phyloP scores from a whole-genome alignment of 345 rosid genomes.

The Lumnitzera racemosa region DNA sequence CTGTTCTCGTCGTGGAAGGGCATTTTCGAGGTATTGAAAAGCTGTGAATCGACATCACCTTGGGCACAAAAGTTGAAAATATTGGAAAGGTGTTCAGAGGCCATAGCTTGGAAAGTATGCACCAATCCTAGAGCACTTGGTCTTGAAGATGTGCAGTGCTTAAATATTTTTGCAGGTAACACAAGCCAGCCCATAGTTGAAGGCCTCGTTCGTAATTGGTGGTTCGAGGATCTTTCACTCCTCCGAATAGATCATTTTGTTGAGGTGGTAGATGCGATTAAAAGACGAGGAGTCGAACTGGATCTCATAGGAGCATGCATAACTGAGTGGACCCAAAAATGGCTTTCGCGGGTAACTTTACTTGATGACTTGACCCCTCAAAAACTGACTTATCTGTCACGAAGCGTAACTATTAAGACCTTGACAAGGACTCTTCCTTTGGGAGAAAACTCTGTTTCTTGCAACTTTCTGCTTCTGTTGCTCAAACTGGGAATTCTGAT shows the following conservation, averaged over 20 bases:
- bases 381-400: conserved; percentile 18
- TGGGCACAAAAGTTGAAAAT: conserved; percentile 34
- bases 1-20: conserved; percentile 45
- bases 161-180: conserved; percentile 4
- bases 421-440: conserved; percentile 36
- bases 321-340: conserved; percentile 37
- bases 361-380: conserved; percentile 18
- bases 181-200: conserved; percentile 3
- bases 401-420: conserved; percentile 28
- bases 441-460: conserved; percentile 36
- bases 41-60: conserved; percentile 36
- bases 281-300: conserved; percentile 25
- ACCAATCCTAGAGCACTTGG: conserved; percentile 13
- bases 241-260: conserved; percentile 57
- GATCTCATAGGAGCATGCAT: conserved; percentile 42
- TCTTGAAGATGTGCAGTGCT: conserved; percentile 7
- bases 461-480: conserved; percentile 50
- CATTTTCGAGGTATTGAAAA: conserved; percentile 29
- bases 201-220: conserved; percentile 29
- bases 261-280: conserved; percentile 35
- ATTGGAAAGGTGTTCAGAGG: conserved; percentile 36
- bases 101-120: conserved; percentile 43
- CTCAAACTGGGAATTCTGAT: conserved; percentile 28
- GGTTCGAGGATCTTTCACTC: conserved; percentile 44
- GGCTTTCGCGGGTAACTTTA: conserved; percentile 30